phyloP scores from a whole-genome alignment of 352 stramenopile species.

The Phytophthora cactorum region DNA sequence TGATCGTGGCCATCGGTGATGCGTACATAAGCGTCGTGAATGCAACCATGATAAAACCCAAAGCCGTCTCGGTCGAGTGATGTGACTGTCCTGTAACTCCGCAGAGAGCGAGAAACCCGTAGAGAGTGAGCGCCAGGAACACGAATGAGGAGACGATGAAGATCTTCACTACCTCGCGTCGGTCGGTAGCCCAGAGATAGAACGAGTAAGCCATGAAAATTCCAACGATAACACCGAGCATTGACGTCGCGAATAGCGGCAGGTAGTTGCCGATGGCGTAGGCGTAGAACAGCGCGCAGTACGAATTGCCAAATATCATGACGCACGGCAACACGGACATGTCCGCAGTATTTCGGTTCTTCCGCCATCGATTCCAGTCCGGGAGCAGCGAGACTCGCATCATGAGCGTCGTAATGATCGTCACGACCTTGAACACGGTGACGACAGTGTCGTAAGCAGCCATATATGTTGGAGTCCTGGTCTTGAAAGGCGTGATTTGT shows the following conservation, averaged over 20 bases:
- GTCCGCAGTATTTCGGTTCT: constrained; percentile 28
- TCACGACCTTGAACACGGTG: constrained; percentile 31
- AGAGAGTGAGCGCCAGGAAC: no score
- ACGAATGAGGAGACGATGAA: neutral
- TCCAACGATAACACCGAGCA: constrained; percentile 27
- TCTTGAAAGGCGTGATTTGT: constrained; percentile 3
- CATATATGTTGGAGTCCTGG: neutral
- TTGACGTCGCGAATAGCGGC: constrained; percentile 31
- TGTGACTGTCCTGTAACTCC: neutral
- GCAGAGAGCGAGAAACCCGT: no score
- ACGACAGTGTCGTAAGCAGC: constrained; percentile 2
- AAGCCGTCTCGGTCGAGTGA: neutral
- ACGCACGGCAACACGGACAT: constrained; percentile 34
- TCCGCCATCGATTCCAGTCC: constrained; percentile 39
- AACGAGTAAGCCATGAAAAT: constrained; percentile 27
- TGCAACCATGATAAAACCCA: neutral
- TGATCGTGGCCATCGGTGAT: constrained; percentile 45
- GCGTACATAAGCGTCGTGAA: neutral
- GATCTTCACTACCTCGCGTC: constrained; percentile 12
- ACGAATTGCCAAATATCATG: constrained; percentile 38
- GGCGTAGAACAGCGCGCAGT: constrained; percentile 32
- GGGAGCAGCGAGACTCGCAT: constrained; percentile 42
- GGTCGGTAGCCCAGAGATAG: constrained; percentile 19
- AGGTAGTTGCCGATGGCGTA: constrained; percentile 29
- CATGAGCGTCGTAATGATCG: constrained; percentile 38